Percentiles rank a stretch among this genome's conserved stretches.
These are phyloP conservation scores for Hymenoscyphus fraxineus DNA, from an alignment of 2,329 filamentous ascomycete genomes.

Conservation along the genomic window DNA sequence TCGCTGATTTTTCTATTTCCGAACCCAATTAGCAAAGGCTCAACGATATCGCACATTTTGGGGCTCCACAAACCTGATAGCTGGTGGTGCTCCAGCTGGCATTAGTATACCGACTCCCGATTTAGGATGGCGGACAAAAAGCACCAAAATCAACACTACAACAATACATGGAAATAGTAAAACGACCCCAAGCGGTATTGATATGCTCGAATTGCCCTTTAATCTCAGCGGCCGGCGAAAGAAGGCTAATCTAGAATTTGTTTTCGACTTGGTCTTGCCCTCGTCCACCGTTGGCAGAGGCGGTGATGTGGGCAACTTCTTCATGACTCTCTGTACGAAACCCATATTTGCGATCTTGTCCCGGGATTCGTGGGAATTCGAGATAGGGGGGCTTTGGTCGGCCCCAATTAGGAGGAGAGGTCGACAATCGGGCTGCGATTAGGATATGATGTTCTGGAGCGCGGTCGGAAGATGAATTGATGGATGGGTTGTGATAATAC, in stretches of 20 bases:
- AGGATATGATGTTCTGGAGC: conserved; percentile 28
- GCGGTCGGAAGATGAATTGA: conserved; percentile 27
- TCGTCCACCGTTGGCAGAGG: conserved; percentile 44
- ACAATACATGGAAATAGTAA: conserved; percentile 90
- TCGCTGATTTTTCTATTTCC: conserved; percentile 83
- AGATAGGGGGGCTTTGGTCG: conserved; percentile 25
- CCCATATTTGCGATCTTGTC: conserved; percentile 39
- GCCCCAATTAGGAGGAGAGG: conserved; percentile 15
- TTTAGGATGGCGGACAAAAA: conserved; percentile 85
- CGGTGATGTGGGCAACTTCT: conserved; percentile 46
- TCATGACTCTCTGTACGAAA: conserved; percentile 50
- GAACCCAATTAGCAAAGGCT: conserved; percentile 16
- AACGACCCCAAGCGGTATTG: conserved; percentile 87
- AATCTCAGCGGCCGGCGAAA: conserved; percentile 82
- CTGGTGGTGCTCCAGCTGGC: conserved; percentile 81
- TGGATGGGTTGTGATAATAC: conserved; percentile 4
- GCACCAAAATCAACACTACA: conserved; percentile 81
- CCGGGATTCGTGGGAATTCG: conserved; percentile 22
- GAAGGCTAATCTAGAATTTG: conserved; percentile 62
- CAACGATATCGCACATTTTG: neutral
- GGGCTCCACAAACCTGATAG: conserved; percentile 67
- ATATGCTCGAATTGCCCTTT: conserved; percentile 87
- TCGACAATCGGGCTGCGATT: conserved; percentile 22
- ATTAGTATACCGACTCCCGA: conserved; percentile 79
- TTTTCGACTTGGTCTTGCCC: conserved; percentile 37